Conservation (phyloP, 1,139 yeast species). For the Geotrichum aggregatum region DNA sequence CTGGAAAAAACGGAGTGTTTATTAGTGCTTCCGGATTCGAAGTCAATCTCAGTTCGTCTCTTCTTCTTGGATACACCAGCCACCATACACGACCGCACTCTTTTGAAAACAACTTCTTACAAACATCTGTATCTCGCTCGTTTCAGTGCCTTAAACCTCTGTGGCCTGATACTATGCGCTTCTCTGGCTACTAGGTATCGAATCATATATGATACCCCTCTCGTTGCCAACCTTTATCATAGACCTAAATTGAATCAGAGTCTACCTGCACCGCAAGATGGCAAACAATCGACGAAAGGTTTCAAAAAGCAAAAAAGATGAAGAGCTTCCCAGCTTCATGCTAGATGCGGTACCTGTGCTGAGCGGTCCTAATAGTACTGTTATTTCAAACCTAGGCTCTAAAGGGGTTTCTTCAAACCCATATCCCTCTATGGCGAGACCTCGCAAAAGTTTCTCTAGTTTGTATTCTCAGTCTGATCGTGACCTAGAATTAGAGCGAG, state of each 20-base stretch:
- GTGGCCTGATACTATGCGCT: not conserved
- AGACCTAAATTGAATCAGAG: not conserved
- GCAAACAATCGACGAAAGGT: conserved; percentile 8
- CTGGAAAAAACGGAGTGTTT: too few species aligned
- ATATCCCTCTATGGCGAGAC: conserved; percentile 36
- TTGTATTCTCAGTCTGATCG: conserved; percentile 12
- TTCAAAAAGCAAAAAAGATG: conserved; percentile 17
- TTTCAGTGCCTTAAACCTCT: not conserved
- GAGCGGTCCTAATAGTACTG: conserved; percentile 18
- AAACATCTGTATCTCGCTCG: too few species aligned
- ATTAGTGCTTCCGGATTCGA: too few species aligned
- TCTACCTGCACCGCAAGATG: not conserved
- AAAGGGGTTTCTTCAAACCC: conserved; percentile 30
- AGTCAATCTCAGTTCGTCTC: not conserved
- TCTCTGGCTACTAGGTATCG: not conserved
- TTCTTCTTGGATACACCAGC: not conserved
- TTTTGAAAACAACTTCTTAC: not conserved
- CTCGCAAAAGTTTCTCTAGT: conserved; percentile 22
- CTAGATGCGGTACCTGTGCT: conserved; percentile 36
- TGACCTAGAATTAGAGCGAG: conserved; percentile 8
- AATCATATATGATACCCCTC: not conserved
- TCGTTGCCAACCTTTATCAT: not conserved
- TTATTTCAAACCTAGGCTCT: conserved; percentile 19
- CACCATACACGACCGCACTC: not conserved
- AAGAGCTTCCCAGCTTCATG: conserved; percentile 36